These are phyloP conservation scores for Rhodotorula mucilaginosa DNA, from an alignment of 1,284 basidiomycete species.

Conservation along the genomic window DNA sequence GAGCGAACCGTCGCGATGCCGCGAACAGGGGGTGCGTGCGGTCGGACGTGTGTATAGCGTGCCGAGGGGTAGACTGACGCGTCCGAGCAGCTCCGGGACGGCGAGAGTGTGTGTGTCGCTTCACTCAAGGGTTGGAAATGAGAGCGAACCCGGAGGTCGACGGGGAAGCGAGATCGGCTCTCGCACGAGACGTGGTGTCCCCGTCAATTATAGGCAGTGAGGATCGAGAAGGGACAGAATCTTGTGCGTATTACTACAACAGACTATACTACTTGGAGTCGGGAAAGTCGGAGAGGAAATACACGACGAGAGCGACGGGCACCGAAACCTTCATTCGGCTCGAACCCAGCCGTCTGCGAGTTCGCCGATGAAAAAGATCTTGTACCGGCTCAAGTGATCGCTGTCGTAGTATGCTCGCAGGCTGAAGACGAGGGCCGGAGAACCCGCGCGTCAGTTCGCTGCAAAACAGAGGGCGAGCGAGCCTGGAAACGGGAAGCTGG, in stretches of 20 bases:
- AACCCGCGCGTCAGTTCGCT: neutral
- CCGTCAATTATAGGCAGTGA: too few species aligned
- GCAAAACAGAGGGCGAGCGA: too few species aligned
- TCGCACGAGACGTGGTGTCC: too few species aligned
- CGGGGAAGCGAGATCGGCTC: too few species aligned
- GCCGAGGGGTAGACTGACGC: too few species aligned
- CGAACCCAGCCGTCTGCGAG: constrained; percentile 30
- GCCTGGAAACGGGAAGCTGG: neutral
- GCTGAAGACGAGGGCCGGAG: constrained; percentile 1
- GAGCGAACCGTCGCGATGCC: neutral
- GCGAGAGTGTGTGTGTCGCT: too few species aligned
- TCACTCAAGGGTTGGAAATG: too few species aligned
- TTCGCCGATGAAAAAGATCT: constrained; percentile 25
- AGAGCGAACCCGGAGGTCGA: too few species aligned
- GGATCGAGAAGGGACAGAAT: too few species aligned
- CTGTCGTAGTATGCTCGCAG: constrained; percentile 29
- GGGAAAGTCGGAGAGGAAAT: neutral
- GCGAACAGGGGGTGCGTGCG: neutral
- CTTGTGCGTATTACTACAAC: neutral
- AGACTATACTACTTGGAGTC: neutral
- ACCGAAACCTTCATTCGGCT: constrained; percentile 11
- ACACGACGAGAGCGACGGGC: neutral
- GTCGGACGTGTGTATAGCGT: neutral
- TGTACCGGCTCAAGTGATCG: constrained; percentile 23
- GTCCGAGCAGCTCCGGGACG: too few species aligned